Percentiles rank a stretch among this genome's conserved stretches.
Evolutionary conservation across 805 yeast species (phyloP).

Genomic region (Hanseniaspora jakobsenii): DNA sequence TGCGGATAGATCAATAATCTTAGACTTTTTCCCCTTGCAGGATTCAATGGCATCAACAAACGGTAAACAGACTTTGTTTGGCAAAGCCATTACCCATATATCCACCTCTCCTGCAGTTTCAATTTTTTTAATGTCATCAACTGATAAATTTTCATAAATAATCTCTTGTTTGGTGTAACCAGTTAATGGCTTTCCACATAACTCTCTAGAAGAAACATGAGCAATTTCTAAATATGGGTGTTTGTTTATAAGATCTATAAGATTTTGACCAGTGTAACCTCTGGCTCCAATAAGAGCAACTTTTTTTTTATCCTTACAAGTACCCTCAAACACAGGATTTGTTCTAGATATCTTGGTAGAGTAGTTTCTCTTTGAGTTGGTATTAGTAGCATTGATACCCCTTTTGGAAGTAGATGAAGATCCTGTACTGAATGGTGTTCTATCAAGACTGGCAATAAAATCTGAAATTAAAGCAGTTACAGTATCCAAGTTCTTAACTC

Average conservation of each 20-base stretch:
- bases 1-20: slow-evolving; percentile 86
- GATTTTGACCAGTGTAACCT: slow-evolving; percentile 92
- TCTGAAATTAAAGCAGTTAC: slow-evolving; percentile 52
- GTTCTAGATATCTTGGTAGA: slow-evolving; percentile 31
- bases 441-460: slow-evolving; percentile 34
- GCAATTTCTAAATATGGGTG: slow-evolving; percentile 82
- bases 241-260: slow-evolving; percentile 70
- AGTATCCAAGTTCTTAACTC: slow-evolving; percentile 51
- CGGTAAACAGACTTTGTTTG: slow-evolving; percentile 91
- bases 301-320: slow-evolving; percentile 43
- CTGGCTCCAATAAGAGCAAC: slow-evolving; percentile 97
- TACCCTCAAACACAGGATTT: slow-evolving; percentile 58
- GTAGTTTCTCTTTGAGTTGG: slow-evolving; percentile 41
- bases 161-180: slow-evolving; percentile 78
- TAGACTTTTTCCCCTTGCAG: slow-evolving; percentile 45
- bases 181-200: slow-evolving; percentile 70
- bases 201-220: slow-evolving; percentile 92
- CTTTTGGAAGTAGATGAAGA: slow-evolving; percentile 25
- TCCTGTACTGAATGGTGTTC: slow-evolving; percentile 22
- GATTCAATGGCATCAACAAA: slow-evolving; percentile 73
- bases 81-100: slow-evolving; percentile 98
- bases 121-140: slow-evolving; percentile 69
- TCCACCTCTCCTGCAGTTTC: slow-evolving; percentile 74
- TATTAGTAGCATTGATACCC: slow-evolving; percentile 32
- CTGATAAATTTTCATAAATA: slow-evolving; percentile 71